A percentile compares a stretch with the other conserved stretches of the same genome.
These are phyloP conservation scores for Podospora anserina DNA, from an alignment of 495 filamentous ascomycete species.

Conservation along the genomic window DNA sequence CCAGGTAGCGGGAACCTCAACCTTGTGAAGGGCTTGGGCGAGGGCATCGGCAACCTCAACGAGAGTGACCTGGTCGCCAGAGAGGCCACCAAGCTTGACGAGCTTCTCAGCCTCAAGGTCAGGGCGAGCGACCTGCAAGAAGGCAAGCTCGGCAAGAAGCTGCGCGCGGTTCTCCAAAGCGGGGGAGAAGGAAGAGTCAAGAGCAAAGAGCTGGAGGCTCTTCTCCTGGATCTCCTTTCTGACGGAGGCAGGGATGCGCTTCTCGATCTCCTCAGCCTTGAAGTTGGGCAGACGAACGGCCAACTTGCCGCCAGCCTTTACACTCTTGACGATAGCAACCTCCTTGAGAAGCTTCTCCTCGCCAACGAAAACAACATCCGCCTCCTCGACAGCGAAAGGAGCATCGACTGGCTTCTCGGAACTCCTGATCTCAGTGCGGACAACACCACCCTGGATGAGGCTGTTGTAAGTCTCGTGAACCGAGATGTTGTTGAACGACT, in stretches of 20 bases:
- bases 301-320: constrained; percentile 69
- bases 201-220: constrained; percentile 62
- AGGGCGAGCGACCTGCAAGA: constrained; percentile 68
- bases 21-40: constrained; percentile 61
- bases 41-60: constrained; percentile 63
- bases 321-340: constrained; percentile 64
- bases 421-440: constrained; percentile 81
- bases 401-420: constrained; percentile 80
- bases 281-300: constrained; percentile 71
- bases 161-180: constrained; percentile 62
- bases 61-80: constrained; percentile 48
- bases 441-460: constrained; percentile 75
- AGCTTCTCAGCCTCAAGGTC: constrained; percentile 54
- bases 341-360: constrained; percentile 74
- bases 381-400: constrained; percentile 71
- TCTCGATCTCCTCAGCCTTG: constrained; percentile 87
- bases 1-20: constrained; percentile 79
- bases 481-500: constrained; percentile 74
- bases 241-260: constrained; percentile 67
- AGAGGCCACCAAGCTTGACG: constrained; percentile 29
- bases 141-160: constrained; percentile 69
- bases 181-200: constrained; percentile 67
- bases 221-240: constrained; percentile 66
- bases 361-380: constrained; percentile 75
- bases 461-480: constrained; percentile 77